Conservation (phyloP, 1,284 basidiomycete genomes). For the Cystobasidium pallidum region DNA sequence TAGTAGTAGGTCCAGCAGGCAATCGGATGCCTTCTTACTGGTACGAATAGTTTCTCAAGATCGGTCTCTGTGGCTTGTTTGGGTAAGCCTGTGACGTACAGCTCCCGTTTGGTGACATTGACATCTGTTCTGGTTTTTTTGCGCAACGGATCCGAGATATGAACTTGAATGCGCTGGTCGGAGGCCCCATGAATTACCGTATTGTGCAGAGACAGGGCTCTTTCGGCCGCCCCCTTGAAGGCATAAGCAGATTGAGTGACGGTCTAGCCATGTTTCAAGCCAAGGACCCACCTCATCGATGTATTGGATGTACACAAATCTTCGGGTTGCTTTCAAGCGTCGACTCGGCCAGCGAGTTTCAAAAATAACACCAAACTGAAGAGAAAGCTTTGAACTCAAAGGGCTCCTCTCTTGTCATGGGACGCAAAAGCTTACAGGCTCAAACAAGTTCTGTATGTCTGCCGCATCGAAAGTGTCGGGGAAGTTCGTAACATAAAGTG, state of each 20-base stretch:
- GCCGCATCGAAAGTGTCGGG: constrained; percentile 80
- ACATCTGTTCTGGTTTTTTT: constrained; percentile 86
- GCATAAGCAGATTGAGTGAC: constrained; percentile 16
- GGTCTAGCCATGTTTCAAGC: not conserved
- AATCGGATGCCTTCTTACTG: constrained; percentile 59
- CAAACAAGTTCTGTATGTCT: constrained; percentile 74
- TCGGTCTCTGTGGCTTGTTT: constrained; percentile 74
- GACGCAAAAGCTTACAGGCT: constrained; percentile 62
- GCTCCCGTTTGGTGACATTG: constrained; percentile 73
- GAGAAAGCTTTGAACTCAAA: constrained; percentile 37
- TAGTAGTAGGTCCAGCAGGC: not conserved
- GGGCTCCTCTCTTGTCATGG: not conserved
- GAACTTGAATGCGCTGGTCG: constrained; percentile 71
- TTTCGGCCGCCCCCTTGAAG: constrained; percentile 69
- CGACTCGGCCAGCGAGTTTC: constrained; percentile 98
- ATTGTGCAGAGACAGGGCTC: constrained; percentile 75
- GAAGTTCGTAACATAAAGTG: constrained; percentile 96
- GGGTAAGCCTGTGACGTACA: constrained; percentile 82
- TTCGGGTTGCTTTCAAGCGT: constrained; percentile 83
- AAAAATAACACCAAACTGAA: constrained; percentile 82
- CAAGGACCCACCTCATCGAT: constrained; percentile 69
- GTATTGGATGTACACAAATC: constrained; percentile 95
- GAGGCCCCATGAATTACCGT: constrained; percentile 66
- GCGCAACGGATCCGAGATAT: constrained; percentile 85
- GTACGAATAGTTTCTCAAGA: constrained; percentile 72